Base-by-base conservation (phyloP, 441 rosid genomes). In the Adansonia rubrostipa region DNA sequence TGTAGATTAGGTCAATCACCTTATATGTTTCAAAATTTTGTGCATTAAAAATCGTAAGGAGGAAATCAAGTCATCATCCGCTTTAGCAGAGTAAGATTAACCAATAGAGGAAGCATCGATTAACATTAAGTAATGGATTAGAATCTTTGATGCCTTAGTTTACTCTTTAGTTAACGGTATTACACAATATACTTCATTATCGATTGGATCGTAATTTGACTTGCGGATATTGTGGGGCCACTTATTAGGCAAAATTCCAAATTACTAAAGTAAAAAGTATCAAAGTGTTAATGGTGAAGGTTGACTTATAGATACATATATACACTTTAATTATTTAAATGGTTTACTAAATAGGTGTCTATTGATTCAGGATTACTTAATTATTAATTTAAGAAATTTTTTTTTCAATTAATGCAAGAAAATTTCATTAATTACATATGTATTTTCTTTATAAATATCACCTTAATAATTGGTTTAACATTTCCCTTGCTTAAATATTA, bases 91-190 rank as follows among this genome's bases (percentile, higher is more conserved):
- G 36, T 60, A 60, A 19, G 69, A 15, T 54, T 64, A 28, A 7
- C 47, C 19, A 54, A 54, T 17, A 1, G 11, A 22, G 48, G 45
- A 42, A 6, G 8, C 45, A 42, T 42, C 8, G 45, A 11, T 56
- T 54, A 56, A n/a, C 3, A 36, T 36, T 36, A 6, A n/a, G 1
- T 53, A 15, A 8, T 10, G 10, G 53, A 14, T 15, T 17, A 51
- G 15, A 53, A 72, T 72, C 62, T 73, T 73, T 3, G 47, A 15
- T 69, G 20, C 14, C 56, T 69, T 69, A 47, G 57, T 69, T 69
- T 69, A 10, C 24, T 13, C 56, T 22, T 36, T 47, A 5, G 10
- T 19, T 20, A n/a, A 66, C 1, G 9, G 45, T 44, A 9, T 14
- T 60, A 66, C 2, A n/a, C 36, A 73, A 3, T n/a, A 63, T 28